Base-by-base conservation (phyloP, 139 green algal genomes). In the Closterium sp. region DNA sequence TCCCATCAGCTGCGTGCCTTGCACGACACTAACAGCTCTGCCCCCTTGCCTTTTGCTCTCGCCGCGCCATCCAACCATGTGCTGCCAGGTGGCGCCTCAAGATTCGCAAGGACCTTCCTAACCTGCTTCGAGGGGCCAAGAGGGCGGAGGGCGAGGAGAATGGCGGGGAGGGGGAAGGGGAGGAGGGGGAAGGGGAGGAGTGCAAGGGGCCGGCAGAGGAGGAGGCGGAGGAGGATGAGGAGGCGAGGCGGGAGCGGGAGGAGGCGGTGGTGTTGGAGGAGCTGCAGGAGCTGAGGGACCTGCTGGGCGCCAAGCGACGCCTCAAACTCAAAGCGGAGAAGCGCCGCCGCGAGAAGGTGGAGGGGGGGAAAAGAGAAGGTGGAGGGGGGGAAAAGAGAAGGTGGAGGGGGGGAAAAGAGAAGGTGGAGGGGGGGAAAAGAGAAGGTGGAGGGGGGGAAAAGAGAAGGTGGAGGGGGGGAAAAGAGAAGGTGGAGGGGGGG, bases 231-330 rank as follows among this genome's bases (percentile, higher is more conserved):
- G 90, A 22, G 89, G 90, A 19, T 9, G 86, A 32, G 70, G 93
- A 93, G 91, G 91, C 95, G 5, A 62, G 28, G n/a, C 3, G 91
- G n/a, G 42, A 86, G 90, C 97, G 97, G 42, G 92, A 96, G 0
- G 97, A 99, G 95, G 93, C 96, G 38, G 93, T 93, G 89, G 89
- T 99, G 73, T 92, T 99, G 94, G 91, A 93, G 70, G 98, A 99
- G 94, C 99, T 99, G 98, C 91, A 91, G 22, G 96, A 96, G n/a
- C 92, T 99, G 31, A 97, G 97, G 94, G 95, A 96, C 31, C 73
- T 94, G 24, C 94, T 97, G 89, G 96, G 95, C 79, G 84, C 90
- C 94, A 91, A 96, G 96, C 92, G 95, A 93, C n/a, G 86, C 91
- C 10, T 86, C 70, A 86, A 88, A 24, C 95, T 93, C 34, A 96